These are phyloP conservation scores for Xylariales sp. DNA, from an alignment of 2,329 filamentous ascomycete species.

Conservation along the genomic window DNA sequence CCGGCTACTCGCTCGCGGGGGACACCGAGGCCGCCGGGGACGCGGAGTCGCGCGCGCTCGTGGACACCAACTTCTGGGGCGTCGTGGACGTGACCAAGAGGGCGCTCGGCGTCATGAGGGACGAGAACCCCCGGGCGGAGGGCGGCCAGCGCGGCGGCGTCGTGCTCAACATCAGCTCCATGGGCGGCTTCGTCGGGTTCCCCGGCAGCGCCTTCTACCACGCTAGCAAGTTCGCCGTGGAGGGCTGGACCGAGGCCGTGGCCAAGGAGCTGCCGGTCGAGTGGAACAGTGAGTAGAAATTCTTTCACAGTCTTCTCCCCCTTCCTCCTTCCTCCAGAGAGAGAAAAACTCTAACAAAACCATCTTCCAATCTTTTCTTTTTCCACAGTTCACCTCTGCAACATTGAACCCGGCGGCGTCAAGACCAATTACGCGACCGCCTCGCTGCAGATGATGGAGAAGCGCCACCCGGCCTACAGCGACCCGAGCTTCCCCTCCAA, in stretches of 20 bases:
- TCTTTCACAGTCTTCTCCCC: too few relatives aligned
- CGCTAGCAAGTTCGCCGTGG: constrained; percentile 16
- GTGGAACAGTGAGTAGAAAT: constrained; percentile 17
- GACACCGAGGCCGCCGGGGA: constrained; percentile 26
- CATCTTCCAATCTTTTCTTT: too few relatives aligned
- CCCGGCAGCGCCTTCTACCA: constrained; percentile 16
- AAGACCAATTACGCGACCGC: constrained; percentile 28
- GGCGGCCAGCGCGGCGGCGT: constrained; percentile 40
- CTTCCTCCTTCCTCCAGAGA: too few relatives aligned
- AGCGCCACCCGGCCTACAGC: constrained; percentile 33
- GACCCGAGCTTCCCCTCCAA: constrained; percentile 21
- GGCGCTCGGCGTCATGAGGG: constrained; percentile 33
- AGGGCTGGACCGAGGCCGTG: constrained; percentile 14
- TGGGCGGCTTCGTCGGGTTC: constrained; percentile 37
- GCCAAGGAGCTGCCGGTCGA: constrained; percentile 14
- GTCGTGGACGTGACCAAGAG: constrained; percentile 31
- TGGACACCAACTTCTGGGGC: constrained; percentile 41
- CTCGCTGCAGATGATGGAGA: constrained; percentile 24
- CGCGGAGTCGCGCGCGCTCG: constrained; percentile 24
- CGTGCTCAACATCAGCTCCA: constrained; percentile 51
- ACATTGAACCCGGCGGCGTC: constrained; percentile 37
- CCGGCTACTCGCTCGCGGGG: constrained; percentile 23
- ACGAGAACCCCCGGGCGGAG: constrained; percentile 22
- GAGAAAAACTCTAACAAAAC: too few relatives aligned
- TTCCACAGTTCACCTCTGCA: constrained; percentile 35